These are phyloP conservation scores for Chrysoporthe puriensis DNA, from an alignment of 2,329 filamentous ascomycete species.

Conservation along the genomic window DNA sequence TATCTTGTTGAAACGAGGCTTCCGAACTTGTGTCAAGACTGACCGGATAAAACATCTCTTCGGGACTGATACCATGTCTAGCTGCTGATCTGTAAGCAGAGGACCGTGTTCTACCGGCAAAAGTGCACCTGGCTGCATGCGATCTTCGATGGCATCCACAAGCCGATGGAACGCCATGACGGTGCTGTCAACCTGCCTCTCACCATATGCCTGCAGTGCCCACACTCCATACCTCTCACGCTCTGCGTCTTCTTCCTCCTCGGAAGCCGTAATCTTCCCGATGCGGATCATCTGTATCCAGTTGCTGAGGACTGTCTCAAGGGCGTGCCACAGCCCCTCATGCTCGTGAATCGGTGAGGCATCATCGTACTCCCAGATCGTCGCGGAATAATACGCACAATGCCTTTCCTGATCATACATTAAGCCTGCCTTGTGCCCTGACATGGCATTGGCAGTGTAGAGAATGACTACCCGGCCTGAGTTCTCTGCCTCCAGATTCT, in stretches of 20 bases:
- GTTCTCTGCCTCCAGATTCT: too few species aligned
- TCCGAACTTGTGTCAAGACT: not conserved
- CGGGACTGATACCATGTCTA: slow-evolving; percentile 6
- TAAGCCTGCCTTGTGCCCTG: not conserved
- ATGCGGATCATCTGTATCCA: slow-evolving; percentile 31
- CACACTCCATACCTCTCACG: slow-evolving; percentile 13
- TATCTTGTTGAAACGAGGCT: slow-evolving; percentile 7
- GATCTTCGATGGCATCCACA: slow-evolving; percentile 17
- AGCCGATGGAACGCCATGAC: slow-evolving; percentile 29
- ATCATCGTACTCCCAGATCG: slow-evolving; percentile 25
- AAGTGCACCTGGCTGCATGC: not conserved
- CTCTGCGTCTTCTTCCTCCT: not conserved
- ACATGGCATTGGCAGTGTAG: not conserved
- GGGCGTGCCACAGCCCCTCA: slow-evolving; percentile 13
- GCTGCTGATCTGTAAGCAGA: not conserved
- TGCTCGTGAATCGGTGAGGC: slow-evolving; percentile 29
- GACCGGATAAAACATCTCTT: not conserved
- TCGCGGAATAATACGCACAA: not conserved
- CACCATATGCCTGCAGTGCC: not conserved
- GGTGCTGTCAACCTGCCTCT: slow-evolving; percentile 21
- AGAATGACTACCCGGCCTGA: not conserved
- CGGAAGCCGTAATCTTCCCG: slow-evolving; percentile 24
- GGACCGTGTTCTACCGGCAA: not conserved
- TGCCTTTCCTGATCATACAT: slow-evolving; percentile 8
- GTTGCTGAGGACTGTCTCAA: slow-evolving; percentile 28